Evolutionary conservation across 257 asterid species (phyloP), one percentile per base, ranked within the genome.

Genomic region (Ehretia macrophylla): DNA sequence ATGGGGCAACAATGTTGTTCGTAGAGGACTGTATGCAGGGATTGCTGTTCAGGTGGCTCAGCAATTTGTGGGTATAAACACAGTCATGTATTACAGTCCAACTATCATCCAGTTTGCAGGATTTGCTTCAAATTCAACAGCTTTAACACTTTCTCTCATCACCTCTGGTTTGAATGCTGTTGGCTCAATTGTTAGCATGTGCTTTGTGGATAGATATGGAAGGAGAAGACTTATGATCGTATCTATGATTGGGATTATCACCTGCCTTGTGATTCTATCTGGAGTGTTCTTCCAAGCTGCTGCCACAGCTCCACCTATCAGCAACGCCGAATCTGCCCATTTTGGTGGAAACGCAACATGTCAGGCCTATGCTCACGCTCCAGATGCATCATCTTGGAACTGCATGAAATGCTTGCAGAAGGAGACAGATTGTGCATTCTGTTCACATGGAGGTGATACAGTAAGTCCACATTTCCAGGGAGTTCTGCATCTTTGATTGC

Each of bases 81-180:
- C 87, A 6, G 85, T 83, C 65, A 80, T 83, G 91, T 83, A 83
- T 57, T 83, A 81, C 16, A 81, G 87, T 63, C 83, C 87, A 50
- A 74, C 84, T 59, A 84, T 81, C 11, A 76, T 84, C 65, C 92
- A 84, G 64, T 79, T 84, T 48, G 87, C 92, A 0, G 88, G 92
- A 17, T 81, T 78, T 47, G 87, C 92, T 32, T 78, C 88, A 17
- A 84, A 81, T 27, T 51, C 61, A 67, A 79, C 85, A 13, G 92
- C 92, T 32, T 12, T 84, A 56, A 80, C 88, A 9, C 80, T 84
- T 49, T 69, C 92, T 14, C 79, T 84, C 32, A 39, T 84, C 72
- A 84, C 92, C 10, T 72, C 92, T 21, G 88, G 92, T 14, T 72
- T 84, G 37, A 84, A 84, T 11, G 78, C 88, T 8, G 3, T 79